Evolutionary conservation across 1,139 yeast species (phyloP), one percentile per base, ranked within the genome.

Genomic region (Casaregolazyma suthepensis): DNA sequence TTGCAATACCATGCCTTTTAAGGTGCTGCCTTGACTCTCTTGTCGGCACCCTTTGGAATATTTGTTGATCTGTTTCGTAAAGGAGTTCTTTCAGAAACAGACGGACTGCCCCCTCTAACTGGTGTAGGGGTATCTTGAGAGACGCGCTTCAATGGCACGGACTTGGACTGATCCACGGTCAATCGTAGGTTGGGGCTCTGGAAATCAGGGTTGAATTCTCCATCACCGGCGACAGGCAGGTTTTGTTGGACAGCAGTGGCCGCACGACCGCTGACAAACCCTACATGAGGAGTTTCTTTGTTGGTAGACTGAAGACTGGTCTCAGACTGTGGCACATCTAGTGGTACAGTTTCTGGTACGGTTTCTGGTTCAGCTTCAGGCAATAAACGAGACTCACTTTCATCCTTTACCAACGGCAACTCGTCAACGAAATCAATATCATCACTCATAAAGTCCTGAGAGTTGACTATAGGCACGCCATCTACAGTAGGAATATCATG

Each of bases 191-290:
- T 73, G 15, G 80, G 80, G 1, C 84, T 75, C 2, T 76, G 73
- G 57, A 74, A 76, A 46, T 74, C 74, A 15, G 81, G 74, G 60
- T 82, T 83, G 62, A 64, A 74, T 20, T 56, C 59, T 3, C 71
- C 74, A 57, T 74, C 61, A 9, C 69, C 66, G 3, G 64, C 51
- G 3, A 71, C 57, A 2, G 75, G 72, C 0, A 81, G 76, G 26
- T 75, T 73, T 31, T 72, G 67, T 54, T 76, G 81, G 13, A 79
- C 72, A 15, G 56, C 59, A 1, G 77, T 78, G 0, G 87, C 86
- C 7, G 78, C 79, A 55, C 78, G 75, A 10, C 87, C 87, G 56
- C 82, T 75, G 17, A 82, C 81, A 68, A 83, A 82, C 43, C 75
- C 63, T 3, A 76, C 71, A 22, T 75, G 71, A 20, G 69, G 57